These are phyloP conservation scores for Parathielavia hyrcaniae DNA, from an alignment of 495 filamentous ascomycete species.

Conservation along the genomic window DNA sequence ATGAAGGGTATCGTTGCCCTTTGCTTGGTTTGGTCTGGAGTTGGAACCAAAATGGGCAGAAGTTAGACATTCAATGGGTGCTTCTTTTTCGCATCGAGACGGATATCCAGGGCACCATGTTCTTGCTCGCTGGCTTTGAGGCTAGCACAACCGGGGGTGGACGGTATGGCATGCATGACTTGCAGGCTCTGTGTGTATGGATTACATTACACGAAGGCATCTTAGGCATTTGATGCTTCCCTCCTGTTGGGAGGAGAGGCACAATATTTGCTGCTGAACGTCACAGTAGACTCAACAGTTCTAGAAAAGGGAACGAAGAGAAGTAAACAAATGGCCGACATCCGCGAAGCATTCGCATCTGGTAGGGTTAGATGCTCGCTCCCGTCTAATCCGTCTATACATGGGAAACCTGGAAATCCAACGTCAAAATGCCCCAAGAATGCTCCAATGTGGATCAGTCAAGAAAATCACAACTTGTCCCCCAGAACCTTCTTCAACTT, in stretches of 20 bases:
- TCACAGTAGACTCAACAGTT: slow-evolving; percentile 11
- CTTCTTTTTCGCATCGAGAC: slow-evolving; percentile 12
- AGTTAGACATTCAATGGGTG: slow-evolving; percentile 1
- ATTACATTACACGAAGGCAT: slow-evolving; percentile 1
- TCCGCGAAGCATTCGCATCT: background rate
- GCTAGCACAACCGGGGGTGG: slow-evolving; percentile 9
- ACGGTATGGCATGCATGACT: slow-evolving; percentile 11
- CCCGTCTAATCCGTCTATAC: slow-evolving; percentile 12
- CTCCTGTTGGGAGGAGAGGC: slow-evolving; percentile 5
- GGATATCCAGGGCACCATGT: slow-evolving; percentile 17
- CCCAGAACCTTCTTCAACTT: slow-evolving; percentile 35
- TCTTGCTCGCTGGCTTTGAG: slow-evolving; percentile 10
- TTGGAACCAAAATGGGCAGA: slow-evolving; percentile 19
- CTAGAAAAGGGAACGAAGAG: slow-evolving; percentile 9
- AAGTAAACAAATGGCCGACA: slow-evolving; percentile 5
- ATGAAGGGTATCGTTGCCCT: slow-evolving; percentile 10
- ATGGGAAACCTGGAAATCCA: background rate
- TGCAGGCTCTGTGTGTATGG: background rate
- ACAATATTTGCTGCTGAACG: background rate
- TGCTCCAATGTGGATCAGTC: background rate
- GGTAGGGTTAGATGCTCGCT: slow-evolving; percentile 15
- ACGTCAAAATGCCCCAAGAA: background rate
- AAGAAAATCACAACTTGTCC: slow-evolving; percentile 22
- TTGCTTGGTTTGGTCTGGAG: slow-evolving; percentile 22
- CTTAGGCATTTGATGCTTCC: slow-evolving; percentile 1